Conservation (phyloP, 2,329 filamentous ascomycete genomes). For the Ophiostoma sp. region DNA sequence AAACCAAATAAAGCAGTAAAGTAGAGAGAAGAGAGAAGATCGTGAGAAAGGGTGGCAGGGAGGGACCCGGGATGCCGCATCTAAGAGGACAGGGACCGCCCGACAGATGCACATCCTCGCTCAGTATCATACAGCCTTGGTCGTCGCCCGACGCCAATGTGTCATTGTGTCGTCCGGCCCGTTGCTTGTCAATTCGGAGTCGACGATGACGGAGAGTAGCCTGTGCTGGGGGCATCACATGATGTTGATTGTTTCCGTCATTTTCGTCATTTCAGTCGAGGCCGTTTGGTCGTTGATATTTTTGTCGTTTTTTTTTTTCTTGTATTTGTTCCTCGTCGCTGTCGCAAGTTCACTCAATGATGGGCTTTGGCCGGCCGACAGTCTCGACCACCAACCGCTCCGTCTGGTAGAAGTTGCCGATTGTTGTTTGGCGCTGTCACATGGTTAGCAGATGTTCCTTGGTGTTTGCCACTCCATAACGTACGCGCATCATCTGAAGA, state of each 20-base stretch:
- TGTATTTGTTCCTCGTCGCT: background rate
- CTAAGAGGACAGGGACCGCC: too few species aligned
- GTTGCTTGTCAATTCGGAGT: background rate
- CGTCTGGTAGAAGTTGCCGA: constrained; percentile 91
- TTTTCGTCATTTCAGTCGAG: background rate
- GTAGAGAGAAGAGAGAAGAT: background rate
- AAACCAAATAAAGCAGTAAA: background rate
- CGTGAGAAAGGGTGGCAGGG: background rate
- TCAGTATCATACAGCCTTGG: background rate
- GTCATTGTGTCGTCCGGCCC: background rate
- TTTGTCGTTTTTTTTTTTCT: background rate
- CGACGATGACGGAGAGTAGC: background rate
- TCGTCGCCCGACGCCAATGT: background rate
- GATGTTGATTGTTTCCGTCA: background rate
- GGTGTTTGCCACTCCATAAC: background rate
- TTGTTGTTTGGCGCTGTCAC: constrained; percentile 73
- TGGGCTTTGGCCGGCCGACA: constrained; percentile 14
- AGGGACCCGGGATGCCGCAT: too few species aligned
- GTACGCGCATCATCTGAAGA: constrained; percentile 83
- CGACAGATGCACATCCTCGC: background rate
- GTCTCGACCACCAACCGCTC: constrained; percentile 84
- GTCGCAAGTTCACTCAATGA: background rate
- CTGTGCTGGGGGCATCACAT: too few species aligned
- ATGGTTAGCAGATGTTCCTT: constrained; percentile 10
- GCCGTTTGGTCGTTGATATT: background rate